A percentile compares a stretch with the other conserved stretches of the same genome.
These are phyloP conservation scores for Capsicum rhomboideum DNA, from an alignment of 257 asterid genomes.

Conservation along the genomic window DNA sequence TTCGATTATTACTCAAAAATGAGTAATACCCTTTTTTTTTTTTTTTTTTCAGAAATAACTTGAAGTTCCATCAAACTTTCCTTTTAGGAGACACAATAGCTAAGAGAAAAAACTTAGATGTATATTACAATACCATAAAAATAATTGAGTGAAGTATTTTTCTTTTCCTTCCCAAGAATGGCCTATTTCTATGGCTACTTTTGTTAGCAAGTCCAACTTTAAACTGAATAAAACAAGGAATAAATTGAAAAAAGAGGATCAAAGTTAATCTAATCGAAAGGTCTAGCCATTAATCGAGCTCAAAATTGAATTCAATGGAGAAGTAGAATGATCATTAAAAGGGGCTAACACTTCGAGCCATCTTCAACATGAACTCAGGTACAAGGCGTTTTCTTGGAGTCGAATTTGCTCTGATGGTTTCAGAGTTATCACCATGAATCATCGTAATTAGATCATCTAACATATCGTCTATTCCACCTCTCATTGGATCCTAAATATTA, in stretches of 20 bases:
- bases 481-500: conserved; percentile 81
- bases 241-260: background rate
- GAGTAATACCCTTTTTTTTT: no score
- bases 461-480: conserved; percentile 82
- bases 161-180: background rate
- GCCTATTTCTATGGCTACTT: background rate
- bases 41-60: no score
- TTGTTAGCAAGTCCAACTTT: background rate
- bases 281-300: background rate
- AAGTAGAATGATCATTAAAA: conserved; percentile 16
- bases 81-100: background rate
- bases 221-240: background rate
- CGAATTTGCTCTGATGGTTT: conserved; percentile 53
- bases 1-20: no score
- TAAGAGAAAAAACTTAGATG: background rate
- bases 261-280: background rate
- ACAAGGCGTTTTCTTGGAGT: conserved; percentile 73
- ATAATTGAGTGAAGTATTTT: background rate
- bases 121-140: background rate
- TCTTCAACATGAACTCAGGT: conserved; percentile 80
- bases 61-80: no score
- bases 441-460: conserved; percentile 58
- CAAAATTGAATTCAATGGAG: background rate
- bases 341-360: conserved; percentile 73
- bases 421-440: conserved; percentile 67